A percentile compares a stretch with the other conserved stretches of the same genome.
These are phyloP conservation scores for Aspergillus texensis DNA, from an alignment of 2,329 filamentous ascomycete species.

Conservation along the genomic window DNA sequence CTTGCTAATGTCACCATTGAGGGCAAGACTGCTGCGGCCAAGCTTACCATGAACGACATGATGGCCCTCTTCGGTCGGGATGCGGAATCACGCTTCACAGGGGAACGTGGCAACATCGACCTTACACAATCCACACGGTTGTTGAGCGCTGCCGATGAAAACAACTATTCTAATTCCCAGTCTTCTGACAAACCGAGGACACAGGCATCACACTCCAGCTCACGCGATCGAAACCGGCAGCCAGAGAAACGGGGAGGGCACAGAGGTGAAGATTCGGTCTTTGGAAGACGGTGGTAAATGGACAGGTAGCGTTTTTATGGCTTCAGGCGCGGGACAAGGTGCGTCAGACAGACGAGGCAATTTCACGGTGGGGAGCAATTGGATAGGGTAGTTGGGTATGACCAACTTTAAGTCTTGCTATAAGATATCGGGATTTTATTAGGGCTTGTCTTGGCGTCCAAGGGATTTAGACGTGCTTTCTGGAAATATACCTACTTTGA, in stretches of 20 bases:
- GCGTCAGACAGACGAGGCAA: not conserved
- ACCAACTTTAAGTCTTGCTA: not conserved
- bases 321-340: not conserved
- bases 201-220: slow-evolving; percentile 6
- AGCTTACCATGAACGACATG: slow-evolving; percentile 91
- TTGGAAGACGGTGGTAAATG: slow-evolving; percentile 31
- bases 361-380: slow-evolving; percentile 1
- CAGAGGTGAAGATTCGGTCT: slow-evolving; percentile 28
- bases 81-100: slow-evolving; percentile 52
- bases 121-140: slow-evolving; percentile 37
- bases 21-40: slow-evolving; percentile 71
- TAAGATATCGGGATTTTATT: not conserved
- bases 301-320: not conserved
- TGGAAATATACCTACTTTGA: not conserved
- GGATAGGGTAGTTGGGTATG: not conserved
- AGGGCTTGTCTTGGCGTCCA: not conserved
- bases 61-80: slow-evolving; percentile 83
- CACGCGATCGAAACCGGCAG: slow-evolving; percentile 17
- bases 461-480: not conserved
- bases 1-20: slow-evolving; percentile 93
- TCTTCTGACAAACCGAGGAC: slow-evolving; percentile 1
- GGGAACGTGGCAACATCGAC: slow-evolving; percentile 46
- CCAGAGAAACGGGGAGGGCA: slow-evolving; percentile 11
- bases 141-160: slow-evolving; percentile 30
- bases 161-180: slow-evolving; percentile 14